Percentiles rank a stretch among this genome's conserved stretches.
Evolutionary conservation across 768 basidiomycete genomes (phyloP).

Genomic region (Collybia nuda): DNA sequence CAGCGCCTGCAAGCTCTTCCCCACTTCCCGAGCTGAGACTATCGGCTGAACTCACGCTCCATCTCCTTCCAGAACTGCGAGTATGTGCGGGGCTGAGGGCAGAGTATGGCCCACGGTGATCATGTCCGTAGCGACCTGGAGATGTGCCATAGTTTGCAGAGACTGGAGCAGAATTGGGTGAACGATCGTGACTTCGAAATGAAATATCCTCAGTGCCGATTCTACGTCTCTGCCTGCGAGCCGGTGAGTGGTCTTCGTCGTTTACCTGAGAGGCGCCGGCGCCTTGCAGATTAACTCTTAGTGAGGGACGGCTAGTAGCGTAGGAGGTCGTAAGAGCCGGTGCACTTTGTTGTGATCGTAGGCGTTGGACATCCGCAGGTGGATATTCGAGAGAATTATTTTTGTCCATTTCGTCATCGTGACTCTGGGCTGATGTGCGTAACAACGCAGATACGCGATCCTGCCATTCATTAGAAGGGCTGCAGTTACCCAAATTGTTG

Average conservation of each 20-base stretch:
- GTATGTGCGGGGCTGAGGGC: neutral
- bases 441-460: constrained; percentile 56
- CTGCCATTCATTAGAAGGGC: constrained; percentile 86
- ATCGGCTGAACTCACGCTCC: constrained; percentile 32
- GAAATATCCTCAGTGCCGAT: neutral
- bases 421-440: constrained; percentile 20
- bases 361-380: neutral
- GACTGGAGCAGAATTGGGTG: constrained; percentile 28
- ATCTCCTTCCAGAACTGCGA: constrained; percentile 6
- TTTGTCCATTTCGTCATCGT: neutral
- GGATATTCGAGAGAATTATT: neutral
- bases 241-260: constrained; percentile 14
- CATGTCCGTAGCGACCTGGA: neutral
- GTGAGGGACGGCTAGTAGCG: constrained; percentile 5
- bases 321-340: constrained; percentile 3
- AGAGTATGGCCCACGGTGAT: neutral
- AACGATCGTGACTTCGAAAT: constrained; percentile 16
- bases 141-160: neutral
- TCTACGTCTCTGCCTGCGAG: neutral
- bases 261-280: constrained; percentile 3
- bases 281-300: constrained; percentile 16
- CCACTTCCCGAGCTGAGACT: constrained; percentile 35
- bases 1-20: constrained; percentile 58
- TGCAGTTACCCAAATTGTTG: constrained; percentile 24
- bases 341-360: constrained; percentile 9